Conservation (phyloP, 2,329 filamentous ascomycete genomes). For the Magnaporthiopsis rhizophila region DNA sequence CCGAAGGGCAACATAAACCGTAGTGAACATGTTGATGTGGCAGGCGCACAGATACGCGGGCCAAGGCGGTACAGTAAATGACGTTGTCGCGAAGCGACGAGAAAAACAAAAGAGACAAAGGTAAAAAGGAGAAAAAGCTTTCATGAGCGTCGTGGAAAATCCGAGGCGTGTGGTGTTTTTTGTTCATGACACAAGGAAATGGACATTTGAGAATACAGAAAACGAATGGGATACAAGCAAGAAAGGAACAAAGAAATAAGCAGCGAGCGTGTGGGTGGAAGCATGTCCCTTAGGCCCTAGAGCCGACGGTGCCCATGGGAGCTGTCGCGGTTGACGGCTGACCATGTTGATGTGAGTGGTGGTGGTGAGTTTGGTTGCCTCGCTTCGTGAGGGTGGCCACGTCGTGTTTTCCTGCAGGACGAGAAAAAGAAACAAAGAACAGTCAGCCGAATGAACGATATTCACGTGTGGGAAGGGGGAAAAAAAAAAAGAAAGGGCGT, state of each 20-base stretch:
- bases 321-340: slow-evolving; percentile 11
- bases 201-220: background rate
- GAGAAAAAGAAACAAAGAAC: too few relatives aligned
- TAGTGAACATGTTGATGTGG: background rate
- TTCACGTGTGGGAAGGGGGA: background rate
- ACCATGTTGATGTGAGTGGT: slow-evolving; percentile 13
- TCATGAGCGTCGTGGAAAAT: background rate
- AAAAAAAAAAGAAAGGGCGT: background rate
- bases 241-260: too few relatives aligned
- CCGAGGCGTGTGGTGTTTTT: background rate
- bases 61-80: background rate
- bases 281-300: background rate
- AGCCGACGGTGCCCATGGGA: background rate
- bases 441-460: slow-evolving; percentile 14
- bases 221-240: background rate
- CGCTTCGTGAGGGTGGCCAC: slow-evolving; percentile 51
- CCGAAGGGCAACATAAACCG: background rate
- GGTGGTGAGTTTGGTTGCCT: slow-evolving; percentile 30
- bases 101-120: background rate
- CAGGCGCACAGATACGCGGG: background rate
- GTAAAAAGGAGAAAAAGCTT: background rate
- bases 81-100: background rate
- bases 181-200: background rate
- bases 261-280: too few relatives aligned
- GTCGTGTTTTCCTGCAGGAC: slow-evolving; percentile 59